phyloP scores from a whole-genome alignment of 2,329 filamentous ascomycete species.

The Xylaria sp. region DNA sequence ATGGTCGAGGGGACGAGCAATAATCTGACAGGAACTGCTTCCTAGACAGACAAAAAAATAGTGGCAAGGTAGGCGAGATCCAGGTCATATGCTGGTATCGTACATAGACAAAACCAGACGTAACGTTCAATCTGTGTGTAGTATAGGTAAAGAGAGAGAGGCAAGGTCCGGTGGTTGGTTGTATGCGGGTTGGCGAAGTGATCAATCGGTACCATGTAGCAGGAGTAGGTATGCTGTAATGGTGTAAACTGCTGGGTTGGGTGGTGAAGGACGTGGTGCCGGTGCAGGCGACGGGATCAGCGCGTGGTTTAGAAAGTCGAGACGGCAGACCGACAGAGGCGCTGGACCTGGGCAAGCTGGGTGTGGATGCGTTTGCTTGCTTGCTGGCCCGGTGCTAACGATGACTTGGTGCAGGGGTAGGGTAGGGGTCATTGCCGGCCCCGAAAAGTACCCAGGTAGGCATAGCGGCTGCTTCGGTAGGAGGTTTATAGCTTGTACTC shows the following conservation, averaged over 20 bases:
- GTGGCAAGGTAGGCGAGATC: neutral
- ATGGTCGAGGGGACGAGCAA: neutral
- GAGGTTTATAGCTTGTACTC: neutral
- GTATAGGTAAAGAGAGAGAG: neutral
- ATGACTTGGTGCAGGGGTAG: conserved; percentile 20
- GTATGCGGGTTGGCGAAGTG: conserved; percentile 24
- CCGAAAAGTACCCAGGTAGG: conserved; percentile 19
- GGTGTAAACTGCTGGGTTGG: conserved; percentile 5
- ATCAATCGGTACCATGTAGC: conserved; percentile 4
- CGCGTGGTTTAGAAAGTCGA: conserved; percentile 17
- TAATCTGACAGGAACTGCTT: neutral
- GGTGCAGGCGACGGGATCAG: conserved; percentile 19
- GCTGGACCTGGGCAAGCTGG: neutral
- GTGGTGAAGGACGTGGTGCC: conserved; percentile 23
- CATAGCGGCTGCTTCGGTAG: neutral
- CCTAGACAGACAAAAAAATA: neutral
- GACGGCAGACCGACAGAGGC: conserved; percentile 28
- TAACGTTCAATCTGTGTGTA: neutral
- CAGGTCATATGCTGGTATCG: neutral
- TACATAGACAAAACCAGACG: neutral
- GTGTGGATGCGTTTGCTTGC: neutral
- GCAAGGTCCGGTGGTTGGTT: conserved; percentile 9
- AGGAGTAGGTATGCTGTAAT: neutral
- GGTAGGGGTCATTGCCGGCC: conserved; percentile 29
- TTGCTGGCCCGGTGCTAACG: neutral